Evolutionary conservation across 2,329 filamentous ascomycete genomes (phyloP), one percentile per base, ranked within the genome.

Genomic region (Claviceps citrina): DNA sequence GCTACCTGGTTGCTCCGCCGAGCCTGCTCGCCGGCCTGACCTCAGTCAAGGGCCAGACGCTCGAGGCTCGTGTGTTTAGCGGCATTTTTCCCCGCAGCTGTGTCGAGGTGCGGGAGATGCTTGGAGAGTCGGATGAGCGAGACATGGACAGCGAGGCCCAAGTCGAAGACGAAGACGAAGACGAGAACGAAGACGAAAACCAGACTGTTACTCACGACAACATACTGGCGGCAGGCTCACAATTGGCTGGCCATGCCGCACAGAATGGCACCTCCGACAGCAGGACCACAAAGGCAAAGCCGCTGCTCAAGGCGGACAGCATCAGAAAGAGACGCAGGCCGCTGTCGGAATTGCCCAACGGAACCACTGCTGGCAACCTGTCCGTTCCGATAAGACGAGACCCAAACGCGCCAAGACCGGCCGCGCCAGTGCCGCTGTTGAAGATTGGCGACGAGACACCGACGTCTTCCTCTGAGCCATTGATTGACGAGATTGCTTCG

Each of bases 361-460:
- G 62, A 38, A 56, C 56, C 5, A 49, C 54, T 7, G 63, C 54
- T 6, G 63, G 61, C 24, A 63, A 52, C 16, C 57, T 72, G 16
- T 70, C 71, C 7, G 51, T 67, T 3, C 64, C 66, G 5, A 56
- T 69, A 36, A 62, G 65, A 46, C 73, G 79, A 46, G 75, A 86
- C 50, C 77, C 78, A 2, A 68, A 74, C 54, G 73, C 67, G 19
- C 77, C 78, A 9, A 85, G 84, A 51, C 91, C 89, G 24, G 76
- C 85, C 9, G 93, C 93, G 9, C 91, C 91, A 0, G 87, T 98
- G 7, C 91, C 91, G 4, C 91, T 96, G 82, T 71, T 98, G 39
- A 94, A 95, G 60, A 89, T 98, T 56, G 91, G 91, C 43, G 91
- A 98, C 54, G 91, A 98, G 64, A 94, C 86, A 2, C 84, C 87